Percentiles rank a stretch among this genome's conserved stretches.
phyloP scores from a whole-genome alignment of 148 eudicot genomes.

The Vaccinium myrtillus region DNA sequence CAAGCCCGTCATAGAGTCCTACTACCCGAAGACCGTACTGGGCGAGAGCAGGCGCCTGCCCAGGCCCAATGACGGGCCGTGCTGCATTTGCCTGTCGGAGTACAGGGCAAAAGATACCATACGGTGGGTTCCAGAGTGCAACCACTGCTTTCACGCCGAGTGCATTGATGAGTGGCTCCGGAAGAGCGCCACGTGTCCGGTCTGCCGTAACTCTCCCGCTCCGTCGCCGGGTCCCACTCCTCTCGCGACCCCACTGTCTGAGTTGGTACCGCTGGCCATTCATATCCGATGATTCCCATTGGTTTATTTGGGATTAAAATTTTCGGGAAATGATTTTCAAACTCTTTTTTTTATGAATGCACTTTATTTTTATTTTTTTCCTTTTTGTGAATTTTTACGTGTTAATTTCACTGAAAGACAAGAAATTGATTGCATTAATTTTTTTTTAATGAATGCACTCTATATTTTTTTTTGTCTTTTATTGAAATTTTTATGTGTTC shows the following conservation, averaged over 20 bases:
- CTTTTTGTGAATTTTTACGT: no score
- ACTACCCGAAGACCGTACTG: background rate
- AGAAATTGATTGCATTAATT: no score
- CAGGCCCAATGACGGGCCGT: slow-evolving; percentile 1
- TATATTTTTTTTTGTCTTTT: no score
- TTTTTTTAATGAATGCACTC: no score
- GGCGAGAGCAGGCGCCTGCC: slow-evolving; percentile 3
- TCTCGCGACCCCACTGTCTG: background rate
- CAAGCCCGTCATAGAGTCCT: slow-evolving; percentile 1
- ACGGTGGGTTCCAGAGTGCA: background rate
- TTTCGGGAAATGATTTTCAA: no score
- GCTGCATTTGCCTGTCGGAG: slow-evolving; percentile 6
- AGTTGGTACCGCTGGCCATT: background rate
- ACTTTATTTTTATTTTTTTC: no score
- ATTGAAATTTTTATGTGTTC: no score
- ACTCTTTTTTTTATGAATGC: no score
- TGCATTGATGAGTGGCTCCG: slow-evolving; percentile 9
- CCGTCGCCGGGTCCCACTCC: background rate
- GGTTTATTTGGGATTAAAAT: no score
- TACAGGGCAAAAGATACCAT: background rate
- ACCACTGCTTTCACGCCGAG: background rate
- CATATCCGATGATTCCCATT: background rate
- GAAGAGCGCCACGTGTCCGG: background rate
- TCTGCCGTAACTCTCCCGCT: background rate
- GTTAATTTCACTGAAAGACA: no score